Percentiles rank a stretch among this genome's conserved stretches.
Evolutionary conservation across 441 rosid species (phyloP).

Genomic region (Rhodomyrtus psidioides): DNA sequence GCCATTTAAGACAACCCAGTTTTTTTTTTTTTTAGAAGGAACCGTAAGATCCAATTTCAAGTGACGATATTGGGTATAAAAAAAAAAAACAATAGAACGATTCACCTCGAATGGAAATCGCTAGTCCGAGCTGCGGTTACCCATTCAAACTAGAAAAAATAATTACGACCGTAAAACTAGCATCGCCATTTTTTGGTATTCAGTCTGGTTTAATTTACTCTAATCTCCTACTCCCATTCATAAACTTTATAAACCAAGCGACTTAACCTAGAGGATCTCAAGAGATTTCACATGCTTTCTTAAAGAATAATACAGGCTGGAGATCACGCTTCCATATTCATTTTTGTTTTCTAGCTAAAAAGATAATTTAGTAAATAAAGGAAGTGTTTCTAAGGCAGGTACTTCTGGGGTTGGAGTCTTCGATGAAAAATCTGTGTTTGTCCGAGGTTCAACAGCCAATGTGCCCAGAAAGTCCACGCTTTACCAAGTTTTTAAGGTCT

Average conservation of each 20-base stretch:
- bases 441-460: not conserved
- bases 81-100: too few species aligned
- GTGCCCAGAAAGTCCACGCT: not conserved
- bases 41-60: not conserved
- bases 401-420: not conserved
- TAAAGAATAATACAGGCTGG: not conserved
- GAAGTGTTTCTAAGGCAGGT: not conserved
- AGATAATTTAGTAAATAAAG: not conserved
- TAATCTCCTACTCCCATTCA: too few species aligned
- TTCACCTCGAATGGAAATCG: not conserved
- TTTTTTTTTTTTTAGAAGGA: too few species aligned
- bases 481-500: not conserved
- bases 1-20: not conserved
- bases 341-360: not conserved
- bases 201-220: not conserved
- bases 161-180: accelerated
- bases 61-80: not conserved
- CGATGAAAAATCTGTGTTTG: not conserved
- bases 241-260: not conserved
- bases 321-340: not conserved
- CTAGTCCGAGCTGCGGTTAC: not conserved
- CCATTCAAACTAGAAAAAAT: accelerated
- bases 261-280: not conserved
- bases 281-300: not conserved
- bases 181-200: accelerated